Evolutionary conservation across 1,284 basidiomycete genomes (phyloP).

Genomic region (Irpex sp.): DNA sequence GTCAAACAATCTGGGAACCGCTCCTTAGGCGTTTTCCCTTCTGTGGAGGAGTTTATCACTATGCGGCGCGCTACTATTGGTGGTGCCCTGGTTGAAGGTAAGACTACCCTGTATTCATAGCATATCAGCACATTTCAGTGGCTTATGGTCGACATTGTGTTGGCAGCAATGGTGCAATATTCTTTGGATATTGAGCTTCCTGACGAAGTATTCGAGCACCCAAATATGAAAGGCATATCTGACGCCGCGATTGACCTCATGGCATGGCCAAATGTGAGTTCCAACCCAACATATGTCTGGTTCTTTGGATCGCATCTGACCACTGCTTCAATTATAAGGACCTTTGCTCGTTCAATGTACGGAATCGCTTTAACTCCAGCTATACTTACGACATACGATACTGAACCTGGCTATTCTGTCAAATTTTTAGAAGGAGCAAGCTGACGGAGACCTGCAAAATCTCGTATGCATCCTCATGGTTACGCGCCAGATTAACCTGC

Average conservation of each 20-base stretch:
- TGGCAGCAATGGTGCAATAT: neutral
- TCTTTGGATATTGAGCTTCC: neutral
- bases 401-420: neutral
- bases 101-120: neutral
- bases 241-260: neutral
- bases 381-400: neutral
- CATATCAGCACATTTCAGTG: neutral
- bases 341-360: neutral
- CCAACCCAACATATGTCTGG: neutral
- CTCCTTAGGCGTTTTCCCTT: constrained; percentile 34
- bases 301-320: neutral
- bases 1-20: constrained; percentile 37
- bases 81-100: constrained; percentile 43
- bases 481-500: neutral
- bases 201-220: neutral
- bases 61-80: constrained; percentile 42
- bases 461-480: neutral
- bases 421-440: neutral
- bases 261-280: neutral
- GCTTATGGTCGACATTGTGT: neutral
- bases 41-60: constrained; percentile 40
- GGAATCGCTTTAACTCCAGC: neutral
- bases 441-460: neutral
- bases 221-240: neutral
- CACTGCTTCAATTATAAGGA: neutral